Evolutionary conservation across 352 stramenopile genomes (phyloP).

Genomic region (Phytophthora palmivora): DNA sequence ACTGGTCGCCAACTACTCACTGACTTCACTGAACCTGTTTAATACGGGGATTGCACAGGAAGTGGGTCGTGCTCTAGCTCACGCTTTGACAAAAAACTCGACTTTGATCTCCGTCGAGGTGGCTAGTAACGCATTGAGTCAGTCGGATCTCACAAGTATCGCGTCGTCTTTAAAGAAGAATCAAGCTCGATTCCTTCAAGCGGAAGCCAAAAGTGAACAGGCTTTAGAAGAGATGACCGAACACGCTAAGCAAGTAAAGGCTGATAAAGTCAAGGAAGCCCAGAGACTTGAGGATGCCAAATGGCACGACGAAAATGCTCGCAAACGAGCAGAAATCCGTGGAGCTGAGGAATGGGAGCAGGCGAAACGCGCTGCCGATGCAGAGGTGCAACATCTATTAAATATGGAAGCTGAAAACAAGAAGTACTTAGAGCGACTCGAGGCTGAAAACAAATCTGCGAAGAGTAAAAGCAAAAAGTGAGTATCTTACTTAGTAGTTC

Average conservation of each 20-base stretch:
- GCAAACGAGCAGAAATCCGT: conserved; percentile 49
- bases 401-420: conserved; percentile 69
- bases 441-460: conserved; percentile 49
- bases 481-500: too few species aligned
- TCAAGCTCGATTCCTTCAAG: conserved; percentile 35
- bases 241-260: conserved; percentile 35
- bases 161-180: conserved; percentile 53
- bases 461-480: conserved; percentile 72
- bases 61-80: conserved; percentile 45
- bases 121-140: conserved; percentile 50
- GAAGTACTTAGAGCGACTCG: conserved; percentile 49
- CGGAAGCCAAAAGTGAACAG: conserved; percentile 35
- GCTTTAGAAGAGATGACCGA: conserved; percentile 38
- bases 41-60: conserved; percentile 65
- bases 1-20: conserved; percentile 44
- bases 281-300: conserved; percentile 50
- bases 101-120: conserved; percentile 62
- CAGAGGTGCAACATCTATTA: conserved; percentile 51
- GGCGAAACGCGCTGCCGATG: conserved; percentile 45
- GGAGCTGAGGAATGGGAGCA: conserved; percentile 63
- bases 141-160: conserved; percentile 58
- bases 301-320: conserved; percentile 67
- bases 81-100: conserved; percentile 57
- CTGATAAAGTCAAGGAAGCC: conserved; percentile 41
- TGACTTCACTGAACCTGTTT: conserved; percentile 68